These are phyloP conservation scores for Strigomonas culicis DNA, from an alignment of 208 protist species.

Conservation along the genomic window DNA sequence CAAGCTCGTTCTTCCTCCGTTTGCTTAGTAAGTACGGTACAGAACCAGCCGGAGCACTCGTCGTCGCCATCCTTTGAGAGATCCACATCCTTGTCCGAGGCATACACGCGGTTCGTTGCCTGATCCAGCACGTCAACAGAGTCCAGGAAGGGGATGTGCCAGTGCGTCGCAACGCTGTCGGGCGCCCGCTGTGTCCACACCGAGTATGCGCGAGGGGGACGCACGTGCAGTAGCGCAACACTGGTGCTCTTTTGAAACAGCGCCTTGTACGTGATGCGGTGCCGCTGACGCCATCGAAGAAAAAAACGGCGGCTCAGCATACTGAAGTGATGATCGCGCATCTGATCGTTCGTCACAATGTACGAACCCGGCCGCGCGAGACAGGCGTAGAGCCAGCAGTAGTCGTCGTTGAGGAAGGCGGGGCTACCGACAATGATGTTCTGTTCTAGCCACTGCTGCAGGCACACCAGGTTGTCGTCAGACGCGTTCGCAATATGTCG, in stretches of 20 bases:
- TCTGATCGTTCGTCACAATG: constrained; percentile 81
- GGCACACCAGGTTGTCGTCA: constrained; percentile 32
- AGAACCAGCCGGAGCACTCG: constrained; percentile 73
- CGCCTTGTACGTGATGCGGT: constrained; percentile 76
- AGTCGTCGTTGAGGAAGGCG: constrained; percentile 83
- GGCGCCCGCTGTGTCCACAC: constrained; percentile 63
- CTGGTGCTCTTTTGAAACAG: constrained; percentile 36
- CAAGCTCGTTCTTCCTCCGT: not conserved
- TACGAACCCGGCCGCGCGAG: constrained; percentile 37
- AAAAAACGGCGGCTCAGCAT: constrained; percentile 77
- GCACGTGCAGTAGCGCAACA: constrained; percentile 27
- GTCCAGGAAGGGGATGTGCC: constrained; percentile 76
- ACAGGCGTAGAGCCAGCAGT: constrained; percentile 80
- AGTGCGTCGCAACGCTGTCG: constrained; percentile 21
- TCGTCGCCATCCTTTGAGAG: constrained; percentile 83
- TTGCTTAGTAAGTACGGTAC: constrained; percentile 25
- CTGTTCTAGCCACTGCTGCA: constrained; percentile 39
- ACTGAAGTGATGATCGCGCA: constrained; percentile 84
- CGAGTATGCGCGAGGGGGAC: constrained; percentile 52
- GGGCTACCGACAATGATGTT: constrained; percentile 53
- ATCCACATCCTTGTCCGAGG: constrained; percentile 36
- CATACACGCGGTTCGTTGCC: constrained; percentile 50
- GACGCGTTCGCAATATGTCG: constrained; percentile 40
- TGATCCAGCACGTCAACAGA: constrained; percentile 62
- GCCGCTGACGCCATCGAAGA: constrained; percentile 74